Percentiles rank a stretch among this genome's conserved stretches.
Conservation (phyloP, 176 grass and related monocot genomes). For the Alloteropsis semialata region DNA sequence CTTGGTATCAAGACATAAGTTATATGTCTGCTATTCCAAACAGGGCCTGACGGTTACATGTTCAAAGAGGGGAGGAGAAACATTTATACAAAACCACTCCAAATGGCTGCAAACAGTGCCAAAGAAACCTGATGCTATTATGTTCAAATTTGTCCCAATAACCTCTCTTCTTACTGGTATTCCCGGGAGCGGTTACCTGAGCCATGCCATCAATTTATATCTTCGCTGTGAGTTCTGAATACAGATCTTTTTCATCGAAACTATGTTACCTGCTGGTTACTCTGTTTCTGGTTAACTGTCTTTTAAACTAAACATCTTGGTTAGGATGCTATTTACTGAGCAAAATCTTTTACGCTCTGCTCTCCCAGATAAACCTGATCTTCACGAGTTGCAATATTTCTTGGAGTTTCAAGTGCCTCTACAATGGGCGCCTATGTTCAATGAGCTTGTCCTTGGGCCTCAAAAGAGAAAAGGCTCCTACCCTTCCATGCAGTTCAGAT, state of each 20-base stretch:
- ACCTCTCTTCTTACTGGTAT: conserved; percentile 95
- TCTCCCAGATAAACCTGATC: conserved; percentile 86
- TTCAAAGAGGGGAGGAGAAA: conserved; percentile 87
- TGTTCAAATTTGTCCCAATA: conserved; percentile 92
- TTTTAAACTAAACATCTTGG: neutral
- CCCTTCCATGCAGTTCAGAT: conserved; percentile 87
- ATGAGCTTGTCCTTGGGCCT: conserved; percentile 79
- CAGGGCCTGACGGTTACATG: conserved; percentile 85
- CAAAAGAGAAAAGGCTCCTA: conserved; percentile 83
- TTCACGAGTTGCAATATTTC: conserved; percentile 75
- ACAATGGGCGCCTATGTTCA: conserved; percentile 92
- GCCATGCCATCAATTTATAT: conserved; percentile 97
- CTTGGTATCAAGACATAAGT: neutral
- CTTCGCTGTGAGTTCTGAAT: conserved; percentile 82
- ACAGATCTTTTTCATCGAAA: neutral
- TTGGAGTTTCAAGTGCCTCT: conserved; percentile 96
- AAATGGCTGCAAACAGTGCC: conserved; percentile 89
- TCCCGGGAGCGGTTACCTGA: conserved; percentile 92
- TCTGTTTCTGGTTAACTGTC: neutral
- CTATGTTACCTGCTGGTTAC: neutral
- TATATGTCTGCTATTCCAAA: conserved; percentile 22
- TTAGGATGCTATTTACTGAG: conserved; percentile 5
- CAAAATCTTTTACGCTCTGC: conserved; percentile 4
- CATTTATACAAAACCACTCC: conserved; percentile 56
- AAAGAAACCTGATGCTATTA: conserved; percentile 79